Evolutionary conservation across 2,329 filamentous ascomycete species (phyloP), one percentile per base, ranked within the genome.

Genomic region (Aureobasidium sp.): DNA sequence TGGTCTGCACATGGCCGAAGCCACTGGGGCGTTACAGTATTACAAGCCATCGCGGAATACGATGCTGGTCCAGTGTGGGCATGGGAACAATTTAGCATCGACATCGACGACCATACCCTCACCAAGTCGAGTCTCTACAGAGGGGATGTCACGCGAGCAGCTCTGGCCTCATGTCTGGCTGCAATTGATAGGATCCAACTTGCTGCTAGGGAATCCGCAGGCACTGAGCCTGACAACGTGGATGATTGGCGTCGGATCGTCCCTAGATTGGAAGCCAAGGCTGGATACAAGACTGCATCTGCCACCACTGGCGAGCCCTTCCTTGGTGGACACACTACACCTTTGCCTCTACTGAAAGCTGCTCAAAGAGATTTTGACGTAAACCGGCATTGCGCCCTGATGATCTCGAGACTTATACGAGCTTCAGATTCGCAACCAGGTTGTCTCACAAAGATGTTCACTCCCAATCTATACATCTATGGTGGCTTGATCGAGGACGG

Each of bases 51-150:
- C 19, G 73, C 72, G 55, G 67, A 75, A 46, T 73, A 76, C 58
- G 75, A 77, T 55, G 73, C 73, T n/a, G 75, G 75, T 7, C 75
- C 74, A 0, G 73, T 77, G 8, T 77, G 75, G 74, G 74, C 74
- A 0, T 77, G 72, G 60, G 74, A 77, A 38, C 74, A 77, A 61
- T 77, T 77, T 62, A 64, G 68, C 6, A 65, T 77, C 60, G 64
- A 76, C 65, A 75, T 77, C 57, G 73, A 77, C 62, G 71, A 74
- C 33, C 64, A 68, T 5, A 65, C 67, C 19, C 62, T 76, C 33
- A 77, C 74, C 31, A 77, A 77, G 58, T 75, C 74, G 0, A 72
- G 69, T 27, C 65, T 77, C 3, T 77, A 77, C 60, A 70, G 74
- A 25, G 73, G 74, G 0, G 65, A 69, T 0, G 69, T 77, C 55